Base-by-base conservation (phyloP, 1,139 yeast species). In the Blastobotrys elegans region DNA sequence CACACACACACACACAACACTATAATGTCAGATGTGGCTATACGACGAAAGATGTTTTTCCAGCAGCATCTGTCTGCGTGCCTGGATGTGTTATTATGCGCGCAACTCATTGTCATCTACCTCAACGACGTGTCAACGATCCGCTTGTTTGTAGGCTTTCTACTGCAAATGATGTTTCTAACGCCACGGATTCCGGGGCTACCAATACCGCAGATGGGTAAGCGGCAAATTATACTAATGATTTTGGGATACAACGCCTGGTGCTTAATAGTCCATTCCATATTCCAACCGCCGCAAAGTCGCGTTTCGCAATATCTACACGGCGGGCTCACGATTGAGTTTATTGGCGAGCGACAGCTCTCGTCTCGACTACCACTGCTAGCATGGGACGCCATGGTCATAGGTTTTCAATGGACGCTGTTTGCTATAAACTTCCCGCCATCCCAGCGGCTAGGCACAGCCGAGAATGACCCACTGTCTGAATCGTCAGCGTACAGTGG, bases 291-390 rank as follows among this genome's bases (percentile, higher is more conserved):
- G 14, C 56, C 56, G 4, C 5, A 4, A 5, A 17, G 11, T 17
- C 22, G 13, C 16, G 26, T 17, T 4, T 14, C 21, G 6, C 40
- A 39, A 26, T 63, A 54, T 46, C 48, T 65, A 17, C 69, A 66
- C 46, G 70, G 70, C 27, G 61, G 67, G 2, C 50, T 66, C 20
- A 61, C 68, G 11, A 63, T 65, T 21, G 68, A 66, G 50, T 66
- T 66, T 44, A 58, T 66, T 11, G 70, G 70, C 5, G 58, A 50
- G 11, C 58, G 56, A 41, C 59, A 58, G 1, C 51, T 57, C 31
- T 39, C 47, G 1, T 50, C 56, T 5, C 46, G 56, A 17, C 10
- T 51, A 6, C 56, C 58, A n/a, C 50, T 63, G 31, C 40, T 63
- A 2, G 37, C 45, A 2, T 55, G 61, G 55, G 66, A 62, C 44